Conservation (phyloP, 2,329 filamentous ascomycete species). For the Hymenoscyphus albidus region DNA sequence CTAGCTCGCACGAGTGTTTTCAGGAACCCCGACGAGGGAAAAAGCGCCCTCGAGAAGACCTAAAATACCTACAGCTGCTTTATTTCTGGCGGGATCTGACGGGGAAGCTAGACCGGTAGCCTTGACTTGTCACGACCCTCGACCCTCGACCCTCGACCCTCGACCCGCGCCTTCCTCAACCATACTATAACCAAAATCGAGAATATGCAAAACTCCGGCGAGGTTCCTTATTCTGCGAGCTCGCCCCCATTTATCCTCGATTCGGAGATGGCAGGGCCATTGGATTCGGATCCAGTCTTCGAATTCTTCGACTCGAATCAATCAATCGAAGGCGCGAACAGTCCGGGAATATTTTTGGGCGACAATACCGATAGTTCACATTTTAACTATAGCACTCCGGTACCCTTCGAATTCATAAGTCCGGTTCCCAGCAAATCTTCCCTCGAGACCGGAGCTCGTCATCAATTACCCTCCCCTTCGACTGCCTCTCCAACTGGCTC, state of each 20-base stretch:
- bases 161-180: background rate
- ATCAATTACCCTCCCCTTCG: constrained; percentile 27
- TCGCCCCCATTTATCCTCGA: constrained; percentile 36
- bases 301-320: constrained; percentile 37
- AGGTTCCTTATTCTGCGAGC: constrained; percentile 31
- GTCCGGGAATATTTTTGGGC: constrained; percentile 32
- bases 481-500: constrained; percentile 37
- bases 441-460: constrained; percentile 23
- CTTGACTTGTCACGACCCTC: background rate
- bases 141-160: background rate
- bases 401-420: constrained; percentile 26
- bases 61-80: too few species aligned
- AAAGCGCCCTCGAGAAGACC: background rate
- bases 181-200: background rate
- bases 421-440: constrained; percentile 22
- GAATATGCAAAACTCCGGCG: constrained; percentile 30
- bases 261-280: constrained; percentile 35
- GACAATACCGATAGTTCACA: constrained; percentile 30
- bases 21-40: background rate
- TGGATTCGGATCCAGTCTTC: constrained; percentile 36
- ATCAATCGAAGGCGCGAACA: constrained; percentile 30
- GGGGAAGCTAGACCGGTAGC: background rate
- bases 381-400: constrained; percentile 30
- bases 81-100: background rate
- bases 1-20: background rate